These are phyloP conservation scores for Aureobasidium sp. DNA, from an alignment of 2,329 filamentous ascomycete species.

Conservation along the genomic window DNA sequence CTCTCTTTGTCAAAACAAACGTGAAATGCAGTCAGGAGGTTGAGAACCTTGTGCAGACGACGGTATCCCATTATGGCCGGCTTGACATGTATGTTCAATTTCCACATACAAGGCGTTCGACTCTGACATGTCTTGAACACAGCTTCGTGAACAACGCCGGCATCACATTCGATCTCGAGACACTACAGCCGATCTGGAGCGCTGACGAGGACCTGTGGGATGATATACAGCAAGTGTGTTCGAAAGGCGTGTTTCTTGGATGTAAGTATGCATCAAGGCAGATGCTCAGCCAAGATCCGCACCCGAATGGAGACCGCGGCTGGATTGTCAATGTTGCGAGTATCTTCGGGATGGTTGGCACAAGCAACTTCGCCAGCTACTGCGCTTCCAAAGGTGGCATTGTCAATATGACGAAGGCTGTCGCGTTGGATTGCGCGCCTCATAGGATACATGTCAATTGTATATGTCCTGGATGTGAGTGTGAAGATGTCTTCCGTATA, in stretches of 20 bases:
- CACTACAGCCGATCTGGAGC: conserved; percentile 10
- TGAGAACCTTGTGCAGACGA: not conserved
- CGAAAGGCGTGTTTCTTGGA: conserved; percentile 33
- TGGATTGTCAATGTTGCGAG: conserved; percentile 36
- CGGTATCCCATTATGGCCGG: conserved; percentile 10
- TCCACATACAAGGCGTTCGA: not conserved
- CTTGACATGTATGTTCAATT: conserved; percentile 12
- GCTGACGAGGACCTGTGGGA: conserved; percentile 32
- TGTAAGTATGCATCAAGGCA: conserved; percentile 33
- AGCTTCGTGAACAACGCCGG: conserved; percentile 32
- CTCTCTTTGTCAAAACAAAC: conserved; percentile 11
- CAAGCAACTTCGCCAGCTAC: conserved; percentile 31
- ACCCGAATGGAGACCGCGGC: conserved; percentile 26
- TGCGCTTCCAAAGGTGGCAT: conserved; percentile 43
- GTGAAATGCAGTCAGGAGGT: conserved; percentile 8
- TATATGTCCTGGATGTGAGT: conserved; percentile 37
- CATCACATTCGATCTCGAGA: conserved; percentile 26
- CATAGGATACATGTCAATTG: conserved; percentile 37
- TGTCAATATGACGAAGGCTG: conserved; percentile 38
- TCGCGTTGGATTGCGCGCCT: conserved; percentile 39
- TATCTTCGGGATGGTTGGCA: conserved; percentile 29
- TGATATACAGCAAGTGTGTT: conserved; percentile 31
- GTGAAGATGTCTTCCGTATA: not conserved
- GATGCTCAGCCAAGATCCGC: conserved; percentile 31
- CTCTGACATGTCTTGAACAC: not conserved